Evolutionary conservation across 108 stramenopile species (phyloP).

Genomic region (Skeletonema marinoi): DNA sequence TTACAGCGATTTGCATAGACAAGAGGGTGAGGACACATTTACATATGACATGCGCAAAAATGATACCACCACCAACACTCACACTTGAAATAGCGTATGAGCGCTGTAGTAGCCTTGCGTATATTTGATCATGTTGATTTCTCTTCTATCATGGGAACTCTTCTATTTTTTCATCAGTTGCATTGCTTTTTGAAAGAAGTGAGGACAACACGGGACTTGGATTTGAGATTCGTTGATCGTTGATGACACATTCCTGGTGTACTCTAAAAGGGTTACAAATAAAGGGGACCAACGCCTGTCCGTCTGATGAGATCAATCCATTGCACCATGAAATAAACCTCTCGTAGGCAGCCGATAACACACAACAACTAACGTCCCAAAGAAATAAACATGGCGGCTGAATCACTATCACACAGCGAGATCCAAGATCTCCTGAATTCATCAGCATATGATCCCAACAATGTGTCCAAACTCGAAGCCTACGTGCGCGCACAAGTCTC

Average conservation of each 20-base stretch:
- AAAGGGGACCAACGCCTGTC: not conserved
- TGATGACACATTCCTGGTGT: no score
- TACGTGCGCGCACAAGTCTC: constrained; percentile 78
- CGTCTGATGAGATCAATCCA: not conserved
- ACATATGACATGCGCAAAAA: not conserved
- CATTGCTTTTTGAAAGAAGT: not conserved
- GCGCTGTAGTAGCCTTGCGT: constrained; percentile 11
- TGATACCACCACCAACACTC: not conserved
- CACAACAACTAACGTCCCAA: not conserved
- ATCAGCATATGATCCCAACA: constrained; percentile 59
- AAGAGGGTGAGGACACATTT: not conserved
- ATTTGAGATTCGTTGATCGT: no score
- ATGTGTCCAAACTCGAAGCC: constrained; percentile 63
- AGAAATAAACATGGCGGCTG: not conserved
- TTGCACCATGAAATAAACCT: not conserved
- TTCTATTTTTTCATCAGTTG: not conserved
- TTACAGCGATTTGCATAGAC: not conserved
- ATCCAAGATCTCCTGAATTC: constrained; percentile 43
- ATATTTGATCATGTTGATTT: constrained; percentile 17
- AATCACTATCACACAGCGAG: constrained; percentile 32
- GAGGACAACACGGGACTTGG: no score
- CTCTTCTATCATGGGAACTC: not conserved
- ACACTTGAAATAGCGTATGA: constrained; percentile 11
- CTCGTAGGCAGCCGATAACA: not conserved
- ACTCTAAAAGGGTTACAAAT: not conserved